Base-by-base conservation (phyloP, 106 monocot species). In the Acanthochlamys bracteata region DNA sequence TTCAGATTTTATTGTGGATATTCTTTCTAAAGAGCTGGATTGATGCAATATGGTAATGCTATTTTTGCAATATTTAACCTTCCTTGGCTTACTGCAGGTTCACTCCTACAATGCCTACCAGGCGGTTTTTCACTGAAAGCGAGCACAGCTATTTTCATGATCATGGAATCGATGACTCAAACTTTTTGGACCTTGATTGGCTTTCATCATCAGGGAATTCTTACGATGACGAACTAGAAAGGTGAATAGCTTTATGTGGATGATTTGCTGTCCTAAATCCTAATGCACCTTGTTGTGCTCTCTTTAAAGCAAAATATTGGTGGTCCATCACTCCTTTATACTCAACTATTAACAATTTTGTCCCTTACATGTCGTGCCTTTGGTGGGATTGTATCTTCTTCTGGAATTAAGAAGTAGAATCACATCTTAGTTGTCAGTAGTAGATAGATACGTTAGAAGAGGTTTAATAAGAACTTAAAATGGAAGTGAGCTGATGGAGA, bases 201-300 rank as follows among this genome's bases (percentile, higher is more conserved):
- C 73, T 93, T 47, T 93, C 84, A 24, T 84, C 87, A 27, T 83
- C 83, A 33, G 88, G 85, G 17, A 98, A 88, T 61, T 91, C 91
- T 11, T 85, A 73, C 22, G 91, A 91, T 21, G 91, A 83, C 11
- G 88, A 98, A 68, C 20, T 42, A 76, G 91, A 88, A 26, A 88
- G 91, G 93, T 89, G 57, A 69, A 53, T 16, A 55, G 21, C 17
- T 59, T 24, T 7, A 17, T 17, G 33, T 42, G 10, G n/a, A 39
- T 26, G 22, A 46, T 42, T 21, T 0, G 11, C 20, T 41, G 39
- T 33, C 33, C 6, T n/a, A 17, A 10, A 20, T 10, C 39, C 24
- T 41, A 16, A 11, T 14, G 0, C 33, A 20, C 25, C 13, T 4
- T 16, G 60, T 12, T 27, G 3, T 58, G 16, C 49, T 24, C 52